phyloP scores from a whole-genome alignment of 2,329 filamentous ascomycete species.

The Penicillium hesseltinei region DNA sequence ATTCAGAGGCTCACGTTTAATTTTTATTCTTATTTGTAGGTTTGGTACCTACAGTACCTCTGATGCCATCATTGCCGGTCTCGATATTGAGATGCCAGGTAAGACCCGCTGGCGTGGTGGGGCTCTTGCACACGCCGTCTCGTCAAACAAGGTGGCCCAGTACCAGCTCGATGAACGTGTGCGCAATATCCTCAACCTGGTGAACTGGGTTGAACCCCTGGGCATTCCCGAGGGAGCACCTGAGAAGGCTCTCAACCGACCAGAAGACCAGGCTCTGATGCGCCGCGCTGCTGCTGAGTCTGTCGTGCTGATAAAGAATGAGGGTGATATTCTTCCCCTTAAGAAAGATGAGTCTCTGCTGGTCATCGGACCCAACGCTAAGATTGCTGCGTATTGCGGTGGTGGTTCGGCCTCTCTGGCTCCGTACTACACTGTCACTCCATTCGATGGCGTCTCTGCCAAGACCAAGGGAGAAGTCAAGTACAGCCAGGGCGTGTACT shows the following conservation, averaged over 20 bases:
- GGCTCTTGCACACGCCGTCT: conserved; percentile 45
- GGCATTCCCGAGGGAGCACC: conserved; percentile 56
- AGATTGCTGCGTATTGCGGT: conserved; percentile 52
- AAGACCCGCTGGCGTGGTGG: conserved; percentile 45
- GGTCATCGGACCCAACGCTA: conserved; percentile 57
- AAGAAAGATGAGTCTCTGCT: conserved; percentile 48
- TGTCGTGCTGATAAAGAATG: conserved; percentile 72
- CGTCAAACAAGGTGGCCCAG: conserved; percentile 56
- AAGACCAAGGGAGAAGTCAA: conserved; percentile 38
- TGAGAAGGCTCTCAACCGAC: conserved; percentile 57
- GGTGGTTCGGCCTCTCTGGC: conserved; percentile 62
- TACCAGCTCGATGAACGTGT: conserved; percentile 59
- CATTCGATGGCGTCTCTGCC: conserved; percentile 44
- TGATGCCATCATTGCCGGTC: conserved; percentile 46
- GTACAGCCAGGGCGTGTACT: conserved; percentile 63
- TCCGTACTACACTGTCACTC: conserved; percentile 47
- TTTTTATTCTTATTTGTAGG: conserved; percentile 24
- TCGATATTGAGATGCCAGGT: conserved; percentile 51
- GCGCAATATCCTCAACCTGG: conserved; percentile 57
- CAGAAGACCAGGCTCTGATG: conserved; percentile 62
- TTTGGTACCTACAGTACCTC: conserved; percentile 49
- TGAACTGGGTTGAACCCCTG: conserved; percentile 56
- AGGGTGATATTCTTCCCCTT: conserved; percentile 60
- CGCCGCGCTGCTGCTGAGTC: conserved; percentile 66
- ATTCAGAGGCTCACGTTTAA: background rate